Conservation (phyloP, 1,139 yeast genomes). For the Citeromyces hawaiiensis region DNA sequence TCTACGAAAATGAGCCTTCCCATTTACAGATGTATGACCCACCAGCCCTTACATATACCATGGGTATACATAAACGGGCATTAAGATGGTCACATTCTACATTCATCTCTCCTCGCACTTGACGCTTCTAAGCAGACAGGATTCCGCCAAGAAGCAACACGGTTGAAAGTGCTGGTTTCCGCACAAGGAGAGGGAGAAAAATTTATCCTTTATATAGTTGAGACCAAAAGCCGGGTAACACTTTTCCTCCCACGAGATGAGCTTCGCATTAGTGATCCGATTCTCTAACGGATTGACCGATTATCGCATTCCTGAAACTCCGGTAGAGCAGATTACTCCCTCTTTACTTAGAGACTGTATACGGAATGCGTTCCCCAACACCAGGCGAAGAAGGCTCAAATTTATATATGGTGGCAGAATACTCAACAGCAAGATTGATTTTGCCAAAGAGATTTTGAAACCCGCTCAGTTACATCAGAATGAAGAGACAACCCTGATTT, state of each 20-base stretch:
- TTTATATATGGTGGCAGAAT: conserved; percentile 69
- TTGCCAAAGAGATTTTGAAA: conserved; percentile 32
- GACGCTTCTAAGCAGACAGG: conserved; percentile 36
- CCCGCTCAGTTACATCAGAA: conserved; percentile 6
- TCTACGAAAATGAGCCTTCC: no score
- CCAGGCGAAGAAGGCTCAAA: conserved; percentile 39
- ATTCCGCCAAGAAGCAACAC: conserved; percentile 38
- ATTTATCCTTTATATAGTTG: conserved; percentile 3
- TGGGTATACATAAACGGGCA: conserved; percentile 32
- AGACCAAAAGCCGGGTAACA: not conserved
- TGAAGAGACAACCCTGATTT: conserved; percentile 20
- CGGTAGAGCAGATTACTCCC: conserved; percentile 23
- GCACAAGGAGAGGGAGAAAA: conserved; percentile 27
- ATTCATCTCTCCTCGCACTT: conserved; percentile 52
- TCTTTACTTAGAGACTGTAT: conserved; percentile 30
- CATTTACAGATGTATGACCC: conserved; percentile 30
- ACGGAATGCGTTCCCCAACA: conserved; percentile 20
- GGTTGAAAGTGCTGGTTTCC: conserved; percentile 52
- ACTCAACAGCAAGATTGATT: conserved; percentile 43
- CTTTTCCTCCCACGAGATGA: not conserved
- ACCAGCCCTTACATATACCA: conserved; percentile 38
- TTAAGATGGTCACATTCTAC: conserved; percentile 40
- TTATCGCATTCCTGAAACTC: conserved; percentile 23
- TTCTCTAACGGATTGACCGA: conserved; percentile 38
- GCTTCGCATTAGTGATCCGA: conserved; percentile 26